Evolutionary conservation across 345 rosid genomes (phyloP).

Genomic region (Aurinia saxatilis): DNA sequence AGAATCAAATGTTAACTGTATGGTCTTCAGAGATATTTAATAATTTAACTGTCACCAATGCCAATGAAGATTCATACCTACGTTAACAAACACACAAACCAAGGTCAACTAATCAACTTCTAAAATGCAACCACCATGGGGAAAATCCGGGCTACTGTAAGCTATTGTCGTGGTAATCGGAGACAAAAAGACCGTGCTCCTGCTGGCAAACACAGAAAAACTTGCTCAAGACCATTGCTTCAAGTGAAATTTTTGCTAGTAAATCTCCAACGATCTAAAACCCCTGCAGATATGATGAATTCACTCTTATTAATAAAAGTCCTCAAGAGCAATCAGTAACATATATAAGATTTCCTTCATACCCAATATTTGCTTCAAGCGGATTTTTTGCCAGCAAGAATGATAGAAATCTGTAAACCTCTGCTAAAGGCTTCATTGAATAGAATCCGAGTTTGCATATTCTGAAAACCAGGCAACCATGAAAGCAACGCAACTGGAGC

Average conservation of each 20-base stretch:
- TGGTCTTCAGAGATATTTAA: neutral
- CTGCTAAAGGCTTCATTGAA: constrained; percentile 92
- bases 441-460: constrained; percentile 83
- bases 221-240: neutral
- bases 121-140: neutral
- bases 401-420: constrained; percentile 80
- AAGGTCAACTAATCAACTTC: constrained; percentile 1
- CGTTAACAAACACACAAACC: neutral
- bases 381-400: constrained; percentile 71
- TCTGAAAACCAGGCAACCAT: constrained; percentile 93
- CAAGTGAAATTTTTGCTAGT: neutral
- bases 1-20: neutral
- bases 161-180: neutral
- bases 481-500: constrained; percentile 79
- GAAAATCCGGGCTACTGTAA: neutral
- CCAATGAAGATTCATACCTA: constrained; percentile 4
- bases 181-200: neutral
- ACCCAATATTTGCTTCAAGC: constrained; percentile 21
- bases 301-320: neutral
- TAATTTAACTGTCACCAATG: neutral
- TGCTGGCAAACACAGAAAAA: neutral
- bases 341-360: neutral
- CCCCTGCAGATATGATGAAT: neutral
- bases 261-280: neutral
- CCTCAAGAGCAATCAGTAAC: neutral